A percentile compares a stretch with the other conserved stretches of the same genome.
Evolutionary conservation across 192 early-diverging fungal species (phyloP).

Genomic region (Coemansia sp.): DNA sequence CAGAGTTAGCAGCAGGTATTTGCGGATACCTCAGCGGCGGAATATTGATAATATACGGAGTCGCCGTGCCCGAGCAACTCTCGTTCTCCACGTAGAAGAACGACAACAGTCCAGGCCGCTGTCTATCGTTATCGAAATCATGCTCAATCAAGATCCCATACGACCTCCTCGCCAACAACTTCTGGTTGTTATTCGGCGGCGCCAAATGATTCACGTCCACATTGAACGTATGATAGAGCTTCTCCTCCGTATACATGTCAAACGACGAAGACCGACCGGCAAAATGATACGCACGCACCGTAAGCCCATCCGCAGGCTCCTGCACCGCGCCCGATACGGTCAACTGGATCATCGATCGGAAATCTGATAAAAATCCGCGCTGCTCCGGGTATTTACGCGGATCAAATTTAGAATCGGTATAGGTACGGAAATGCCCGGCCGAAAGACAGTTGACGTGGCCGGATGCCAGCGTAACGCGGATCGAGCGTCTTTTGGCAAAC

Average conservation of each 20-base stretch:
- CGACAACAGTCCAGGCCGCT: constrained; percentile 40
- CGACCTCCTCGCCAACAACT: constrained; percentile 62
- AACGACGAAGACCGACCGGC: constrained; percentile 59
- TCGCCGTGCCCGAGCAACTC: constrained; percentile 45
- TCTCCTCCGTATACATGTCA: constrained; percentile 67
- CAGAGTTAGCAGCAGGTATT: constrained; percentile 11
- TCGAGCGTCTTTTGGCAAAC: constrained; percentile 59
- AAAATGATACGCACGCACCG: constrained; percentile 61
- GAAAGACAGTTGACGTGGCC: constrained; percentile 79
- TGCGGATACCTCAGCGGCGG: constrained; percentile 49
- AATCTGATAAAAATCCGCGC: constrained; percentile 60
- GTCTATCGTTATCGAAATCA: constrained; percentile 48
- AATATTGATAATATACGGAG: constrained; percentile 48
- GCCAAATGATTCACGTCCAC: constrained; percentile 60
- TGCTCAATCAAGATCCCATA: constrained; percentile 56
- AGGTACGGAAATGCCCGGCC: constrained; percentile 62
- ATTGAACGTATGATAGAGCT: constrained; percentile 72
- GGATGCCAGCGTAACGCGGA: constrained; percentile 77
- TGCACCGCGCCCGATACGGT: constrained; percentile 78
- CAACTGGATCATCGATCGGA: constrained; percentile 77
- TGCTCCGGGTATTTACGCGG: constrained; percentile 51
- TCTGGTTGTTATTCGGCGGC: constrained; percentile 51
- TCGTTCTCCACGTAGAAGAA: constrained; percentile 57
- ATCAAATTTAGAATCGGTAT: constrained; percentile 39
- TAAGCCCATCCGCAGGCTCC: constrained; percentile 66